Conservation (phyloP, 495 filamentous ascomycete genomes). For the Trichoderma reesei region DNA sequence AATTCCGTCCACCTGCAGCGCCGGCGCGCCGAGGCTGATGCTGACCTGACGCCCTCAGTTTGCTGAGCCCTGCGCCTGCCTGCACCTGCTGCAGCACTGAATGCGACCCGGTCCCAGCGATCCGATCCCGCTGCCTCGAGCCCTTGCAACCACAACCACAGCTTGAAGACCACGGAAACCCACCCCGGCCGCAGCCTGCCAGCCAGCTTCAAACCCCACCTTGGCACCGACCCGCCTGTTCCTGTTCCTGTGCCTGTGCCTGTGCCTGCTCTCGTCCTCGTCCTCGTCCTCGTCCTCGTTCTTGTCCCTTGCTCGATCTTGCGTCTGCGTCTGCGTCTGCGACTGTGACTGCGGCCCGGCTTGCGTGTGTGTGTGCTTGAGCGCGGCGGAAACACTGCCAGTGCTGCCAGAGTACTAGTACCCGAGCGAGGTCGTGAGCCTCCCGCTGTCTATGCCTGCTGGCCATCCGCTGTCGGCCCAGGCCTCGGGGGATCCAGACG, state of each 20-base stretch:
- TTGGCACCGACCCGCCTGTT: slow-evolving; percentile 5
- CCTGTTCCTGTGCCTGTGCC: not conserved
- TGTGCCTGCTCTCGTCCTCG: no score
- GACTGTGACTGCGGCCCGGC: no score
- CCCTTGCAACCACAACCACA: not conserved
- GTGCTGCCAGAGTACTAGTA: no score
- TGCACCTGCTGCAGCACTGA: no score
- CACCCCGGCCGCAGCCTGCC: slow-evolving; percentile 2
- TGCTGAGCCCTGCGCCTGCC: slow-evolving; percentile 3
- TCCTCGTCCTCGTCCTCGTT: no score
- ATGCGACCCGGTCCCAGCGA: not conserved
- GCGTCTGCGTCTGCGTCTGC: no score
- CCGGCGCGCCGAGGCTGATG: slow-evolving; percentile 1
- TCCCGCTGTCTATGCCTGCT: slow-evolving; percentile 2
- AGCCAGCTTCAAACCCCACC: no score
- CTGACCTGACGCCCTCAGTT: not conserved
- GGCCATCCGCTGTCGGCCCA: slow-evolving; percentile 4
- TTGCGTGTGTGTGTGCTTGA: no score
- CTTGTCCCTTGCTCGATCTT: no score
- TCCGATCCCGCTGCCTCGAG: slow-evolving; percentile 7
- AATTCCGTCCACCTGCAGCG: not conserved
- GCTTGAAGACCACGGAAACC: no score
- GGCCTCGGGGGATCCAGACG: not conserved
- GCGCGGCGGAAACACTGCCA: no score
- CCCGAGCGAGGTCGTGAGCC: no score